phyloP scores from a whole-genome alignment of 805 yeast species.

The Candida orba region DNA sequence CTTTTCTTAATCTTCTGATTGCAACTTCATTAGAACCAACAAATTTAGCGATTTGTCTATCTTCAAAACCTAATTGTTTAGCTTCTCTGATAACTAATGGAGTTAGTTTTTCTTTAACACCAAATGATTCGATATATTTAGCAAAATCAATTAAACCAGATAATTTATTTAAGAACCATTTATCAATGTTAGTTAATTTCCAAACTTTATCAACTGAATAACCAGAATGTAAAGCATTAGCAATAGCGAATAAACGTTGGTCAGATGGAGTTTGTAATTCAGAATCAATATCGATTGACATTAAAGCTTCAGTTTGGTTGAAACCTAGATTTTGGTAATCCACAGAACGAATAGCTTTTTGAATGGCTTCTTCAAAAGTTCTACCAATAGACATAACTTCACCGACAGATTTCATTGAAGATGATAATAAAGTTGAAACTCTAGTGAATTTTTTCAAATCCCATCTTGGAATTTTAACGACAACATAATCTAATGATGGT shows the following conservation, averaged over 20 bases:
- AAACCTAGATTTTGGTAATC: conserved; percentile 96
- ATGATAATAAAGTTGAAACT: conserved; percentile 79
- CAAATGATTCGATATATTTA: conserved; percentile 48
- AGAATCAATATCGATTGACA: conserved; percentile 86
- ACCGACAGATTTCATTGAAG: conserved; percentile 98
- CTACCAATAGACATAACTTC: conserved; percentile 98
- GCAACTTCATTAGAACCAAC: conserved; percentile 88
- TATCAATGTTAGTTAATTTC: conserved; percentile 86
- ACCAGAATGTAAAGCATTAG: conserved; percentile 85
- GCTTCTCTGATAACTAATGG: conserved; percentile 65
- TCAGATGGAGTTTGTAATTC: conserved; percentile 97
- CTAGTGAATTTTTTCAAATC: conserved; percentile 93
- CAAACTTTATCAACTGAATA: conserved; percentile 90
- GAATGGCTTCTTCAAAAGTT: conserved; percentile 95
- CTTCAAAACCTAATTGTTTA: conserved; percentile 94
- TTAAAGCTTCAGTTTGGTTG: conserved; percentile 60
- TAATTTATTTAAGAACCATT: conserved; percentile 91
- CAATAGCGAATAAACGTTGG: conserved; percentile 92
- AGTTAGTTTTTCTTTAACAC: conserved; percentile 53
- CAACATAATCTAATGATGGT: conserved; percentile 95
- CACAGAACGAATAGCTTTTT: conserved; percentile 93
- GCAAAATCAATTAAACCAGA: conserved; percentile 69
- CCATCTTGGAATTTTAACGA: conserved; percentile 98
- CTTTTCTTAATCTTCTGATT: conserved; percentile 81
- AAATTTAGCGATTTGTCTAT: conserved; percentile 89